These are phyloP conservation scores for Claviceps pusilla DNA, from an alignment of 2,329 filamentous ascomycete species.

Conservation along the genomic window DNA sequence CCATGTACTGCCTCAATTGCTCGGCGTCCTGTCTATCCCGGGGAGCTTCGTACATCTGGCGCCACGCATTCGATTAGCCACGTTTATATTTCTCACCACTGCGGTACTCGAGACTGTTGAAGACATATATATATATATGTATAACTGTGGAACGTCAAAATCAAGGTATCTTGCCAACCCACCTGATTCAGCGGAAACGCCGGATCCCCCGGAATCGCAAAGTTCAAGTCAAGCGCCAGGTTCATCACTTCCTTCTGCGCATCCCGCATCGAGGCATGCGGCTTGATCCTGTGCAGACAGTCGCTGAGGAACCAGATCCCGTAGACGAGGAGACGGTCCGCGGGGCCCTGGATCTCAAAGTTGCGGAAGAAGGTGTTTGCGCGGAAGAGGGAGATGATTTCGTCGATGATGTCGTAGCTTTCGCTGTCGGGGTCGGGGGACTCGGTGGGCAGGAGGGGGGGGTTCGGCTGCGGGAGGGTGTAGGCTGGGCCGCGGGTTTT, in stretches of 20 bases:
- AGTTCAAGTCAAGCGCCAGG: slow-evolving; percentile 79
- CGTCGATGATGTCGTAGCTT: slow-evolving; percentile 91
- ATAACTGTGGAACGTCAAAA: too few relatives aligned
- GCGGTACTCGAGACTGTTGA: too few relatives aligned
- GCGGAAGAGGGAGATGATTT: slow-evolving; percentile 82
- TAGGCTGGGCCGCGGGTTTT: slow-evolving; percentile 91
- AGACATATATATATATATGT: too few relatives aligned
- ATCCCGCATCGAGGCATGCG: slow-evolving; percentile 45
- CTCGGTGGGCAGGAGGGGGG: slow-evolving; percentile 42
- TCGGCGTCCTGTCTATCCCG: slow-evolving; percentile 80
- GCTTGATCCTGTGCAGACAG: slow-evolving; percentile 75
- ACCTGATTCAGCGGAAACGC: slow-evolving; percentile 86
- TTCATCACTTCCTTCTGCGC: slow-evolving; percentile 69
- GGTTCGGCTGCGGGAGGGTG: slow-evolving; percentile 50
- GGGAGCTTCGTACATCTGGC: slow-evolving; percentile 74
- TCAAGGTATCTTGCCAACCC: slow-evolving; percentile 6
- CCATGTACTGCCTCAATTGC: slow-evolving; percentile 72
- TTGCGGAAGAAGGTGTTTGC: slow-evolving; percentile 99
- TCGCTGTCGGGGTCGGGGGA: slow-evolving; percentile 71
- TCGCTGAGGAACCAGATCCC: slow-evolving; percentile 91
- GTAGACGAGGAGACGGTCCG: slow-evolving; percentile 89
- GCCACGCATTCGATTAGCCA: neutral
- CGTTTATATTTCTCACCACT: too few relatives aligned
- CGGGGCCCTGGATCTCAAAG: slow-evolving; percentile 95
- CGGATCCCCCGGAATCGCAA: slow-evolving; percentile 86